Evolutionary conservation across 2,329 filamentous ascomycete genomes (phyloP), one percentile per base, ranked within the genome.

Genomic region (Aspergillus sp.): DNA sequence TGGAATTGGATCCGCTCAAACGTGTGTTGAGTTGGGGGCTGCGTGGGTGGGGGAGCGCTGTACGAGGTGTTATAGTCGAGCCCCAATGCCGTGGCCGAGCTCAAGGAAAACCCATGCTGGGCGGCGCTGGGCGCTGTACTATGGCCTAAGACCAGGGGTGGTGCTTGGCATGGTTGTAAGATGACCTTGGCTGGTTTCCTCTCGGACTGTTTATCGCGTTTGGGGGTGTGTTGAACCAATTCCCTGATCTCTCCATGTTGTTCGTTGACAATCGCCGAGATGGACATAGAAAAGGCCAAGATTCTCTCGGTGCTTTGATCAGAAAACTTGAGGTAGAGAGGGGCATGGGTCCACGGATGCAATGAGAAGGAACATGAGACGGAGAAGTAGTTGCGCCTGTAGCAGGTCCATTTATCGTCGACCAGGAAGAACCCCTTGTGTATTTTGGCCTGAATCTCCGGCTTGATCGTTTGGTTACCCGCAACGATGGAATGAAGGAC

Each of bases 1-100:
- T 95, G 95, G 80, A 96, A 96, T 63, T 96, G 91, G 47, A 96
- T 94, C 10, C 92, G 85, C 67, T 96, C 91, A 66, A 95, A 96
- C 0, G 79, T 82, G 52, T 86, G 81, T n/a, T 78, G 76, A 7
- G 69, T 72, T 1, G 74, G 74, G 10, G 67, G 66, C 35, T 72
- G 63, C 41, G 69, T 65, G 6, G 68, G 58, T 26, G 72, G 67
- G 8, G 65, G 54, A 5, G 64, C 57, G 24, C 60, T 55, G 51
- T 68, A 71, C 3, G 71, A 60, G 16, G 62, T 50, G 43, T 56
- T 60, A 46, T 70, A 73, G 45, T 74, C 72, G 50, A 73, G 54
- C 5, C 65, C 57, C 52, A 70, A 65, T 43, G 49, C 63, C 51
- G 54, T 54, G 36, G 58, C 65, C 24, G 57, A 65, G 51, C 47